Conservation (phyloP, 805 yeast species). For the Metschnikowia shivogae region DNA sequence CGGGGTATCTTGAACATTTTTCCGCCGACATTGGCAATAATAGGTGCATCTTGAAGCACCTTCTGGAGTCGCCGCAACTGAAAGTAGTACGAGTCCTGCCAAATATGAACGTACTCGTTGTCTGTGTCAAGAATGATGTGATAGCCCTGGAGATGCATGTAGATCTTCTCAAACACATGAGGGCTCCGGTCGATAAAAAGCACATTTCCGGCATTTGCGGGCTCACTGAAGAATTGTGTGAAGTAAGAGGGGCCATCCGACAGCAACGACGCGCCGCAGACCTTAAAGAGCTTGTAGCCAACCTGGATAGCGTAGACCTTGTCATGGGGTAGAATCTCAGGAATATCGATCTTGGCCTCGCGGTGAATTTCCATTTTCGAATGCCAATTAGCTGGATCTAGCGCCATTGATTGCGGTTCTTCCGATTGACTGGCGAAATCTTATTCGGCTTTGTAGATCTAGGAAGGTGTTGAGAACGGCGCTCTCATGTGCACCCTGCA, state of each 20-base stretch:
- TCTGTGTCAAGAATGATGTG: constrained; percentile 57
- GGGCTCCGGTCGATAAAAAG: constrained; percentile 75
- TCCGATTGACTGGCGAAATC: too few relatives aligned
- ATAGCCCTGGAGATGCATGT: constrained; percentile 78
- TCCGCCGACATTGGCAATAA: constrained; percentile 57
- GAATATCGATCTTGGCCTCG: constrained; percentile 43
- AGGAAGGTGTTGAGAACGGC: too few relatives aligned
- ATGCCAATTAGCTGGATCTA: too few relatives aligned
- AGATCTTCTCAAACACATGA: constrained; percentile 59
- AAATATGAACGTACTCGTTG: constrained; percentile 55
- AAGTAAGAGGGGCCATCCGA: constrained; percentile 88
- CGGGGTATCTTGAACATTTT: constrained; percentile 56
- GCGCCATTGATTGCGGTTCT: too few relatives aligned
- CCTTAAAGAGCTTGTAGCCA: constrained; percentile 56
- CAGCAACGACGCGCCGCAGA: constrained; percentile 80
- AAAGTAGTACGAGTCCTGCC: constrained; percentile 71
- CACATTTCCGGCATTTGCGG: constrained; percentile 36
- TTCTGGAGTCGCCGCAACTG: constrained; percentile 54
- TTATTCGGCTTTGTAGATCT: too few relatives aligned
- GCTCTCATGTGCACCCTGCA: not conserved
- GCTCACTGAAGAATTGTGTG: constrained; percentile 58
- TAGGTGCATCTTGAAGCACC: constrained; percentile 48
- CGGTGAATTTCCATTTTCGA: constrained; percentile 9
- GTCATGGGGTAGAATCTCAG: constrained; percentile 60
- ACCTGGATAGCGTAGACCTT: constrained; percentile 66